Evolutionary conservation across 176 grass and related monocot species (phyloP), one percentile per base, ranked within the genome.

Genomic region (Avena insularis): DNA sequence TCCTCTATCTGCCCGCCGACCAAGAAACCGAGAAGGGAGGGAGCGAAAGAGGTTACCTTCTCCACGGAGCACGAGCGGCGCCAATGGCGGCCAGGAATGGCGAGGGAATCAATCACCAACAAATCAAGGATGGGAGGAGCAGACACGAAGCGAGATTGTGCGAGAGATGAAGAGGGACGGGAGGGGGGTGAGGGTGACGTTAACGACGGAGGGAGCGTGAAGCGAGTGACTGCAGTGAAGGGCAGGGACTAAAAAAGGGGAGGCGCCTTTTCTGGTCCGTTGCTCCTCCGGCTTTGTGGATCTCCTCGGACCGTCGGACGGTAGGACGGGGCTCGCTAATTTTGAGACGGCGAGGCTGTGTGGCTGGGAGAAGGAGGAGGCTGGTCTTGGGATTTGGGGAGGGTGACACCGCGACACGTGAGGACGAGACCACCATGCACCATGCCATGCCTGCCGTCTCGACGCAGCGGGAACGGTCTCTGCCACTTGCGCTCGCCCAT

Each of bases 201-300:
- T 50, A 76, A 85, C 90, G 85, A 91, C 25, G 90, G 90, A 53
- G 75, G 55, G 40, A 65, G 84, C 54, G 71, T 63, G 71, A 76
- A 83, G 84, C 80, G 80, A 12, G 74, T 85, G 13, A 59, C 75
- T 38, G 81, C 31, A 79, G 75, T 48, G 84, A 36, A 65, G 55
- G 60, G 40, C 40, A 43, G 40, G 66, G 80, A 15, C 15, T 83
- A 69, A 65, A 91, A 86, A 84, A 85, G 31, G 15, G 31, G 27
- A 36, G 50, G 31, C 25, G 2, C 10, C 9, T 65, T 84, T 66
- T 40, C 20, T 1, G 4, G 2, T 9, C 48, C 68, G 43, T 53
- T n/a, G 17, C 40, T 43, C 40, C 40, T 43, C 40, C 40, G 40
- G 40, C 40, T n/a, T 50, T n/a, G 8, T 29, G 21, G 62, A 13